Evolutionary conservation across 129 eudicot species (phyloP), one percentile per base, ranked within the genome.

Genomic region (Mikania micrantha): DNA sequence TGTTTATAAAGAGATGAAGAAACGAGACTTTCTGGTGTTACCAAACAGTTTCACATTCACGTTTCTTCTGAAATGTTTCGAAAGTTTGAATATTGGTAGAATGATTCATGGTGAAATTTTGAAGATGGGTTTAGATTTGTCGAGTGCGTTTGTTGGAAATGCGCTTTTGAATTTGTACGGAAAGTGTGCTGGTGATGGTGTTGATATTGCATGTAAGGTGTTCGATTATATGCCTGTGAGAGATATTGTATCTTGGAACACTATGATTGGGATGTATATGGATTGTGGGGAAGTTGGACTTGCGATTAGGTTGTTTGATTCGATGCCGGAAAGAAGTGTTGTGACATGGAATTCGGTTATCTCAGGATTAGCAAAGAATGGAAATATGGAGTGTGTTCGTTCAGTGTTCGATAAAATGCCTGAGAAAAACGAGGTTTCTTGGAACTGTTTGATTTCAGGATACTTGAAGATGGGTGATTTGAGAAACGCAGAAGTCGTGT

Each of bases 211-310:
- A 16, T 19, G 77, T 24, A 41, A 53, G 62, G 62, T 86, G 89
- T 86, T 86, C 17, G 89, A 78, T 29, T 74, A 84, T 60, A 83
- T 87, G 89, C 67, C 79, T 62, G 76, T 69, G 35, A 81, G 79
- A 81, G 95, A 87, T 76, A 73, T 68, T 45, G 86, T 83, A 34
- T 78, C 95, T 4, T 87, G 87, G 85, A 86, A 86, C 48, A 80
- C 89, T 16, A 80, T 83, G 86, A 86, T 86, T 74, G 80, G 81
- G 24, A 68, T 75, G 21, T 76, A 67, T 57, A 76, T 86, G 89
- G 80, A 77, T 77, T 12, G 59, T 50, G 89, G 84, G 35, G 73
- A 83, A 31, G 69, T 80, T 17, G 89, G 77, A 19, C 64, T 57
- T 15, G 86, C 94, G 3, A 52, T 86, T 17, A 38, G 69, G 50